A percentile compares a stretch with the other conserved stretches of the same genome.
Evolutionary conservation across 2,329 filamentous ascomycete genomes (phyloP).

Genomic region (Podosphaera fusca): DNA sequence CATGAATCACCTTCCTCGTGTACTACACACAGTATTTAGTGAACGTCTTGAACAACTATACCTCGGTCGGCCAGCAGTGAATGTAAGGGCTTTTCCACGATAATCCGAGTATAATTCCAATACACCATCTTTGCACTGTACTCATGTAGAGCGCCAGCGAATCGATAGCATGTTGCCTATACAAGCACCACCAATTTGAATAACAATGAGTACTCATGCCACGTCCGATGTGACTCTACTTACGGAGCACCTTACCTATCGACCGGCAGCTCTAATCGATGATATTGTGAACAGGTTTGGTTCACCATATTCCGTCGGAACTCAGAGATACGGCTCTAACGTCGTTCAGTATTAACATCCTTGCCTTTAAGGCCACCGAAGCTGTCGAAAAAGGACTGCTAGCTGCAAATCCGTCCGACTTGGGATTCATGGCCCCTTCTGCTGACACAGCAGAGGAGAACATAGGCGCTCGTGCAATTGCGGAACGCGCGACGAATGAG

Average conservation of each 20-base stretch:
- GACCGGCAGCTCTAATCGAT: slow-evolving; percentile 84
- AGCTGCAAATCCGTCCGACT: slow-evolving; percentile 43
- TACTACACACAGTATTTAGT: too few relatives aligned
- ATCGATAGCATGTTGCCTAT: too few relatives aligned
- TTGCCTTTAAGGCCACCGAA: slow-evolving; percentile 73
- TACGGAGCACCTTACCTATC: slow-evolving; percentile 90
- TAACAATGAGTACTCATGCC: too few relatives aligned
- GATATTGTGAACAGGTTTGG: slow-evolving; percentile 69
- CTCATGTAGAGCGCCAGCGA: too few relatives aligned
- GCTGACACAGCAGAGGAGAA: slow-evolving; percentile 19
- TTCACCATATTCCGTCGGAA: background rate
- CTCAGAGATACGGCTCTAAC: background rate
- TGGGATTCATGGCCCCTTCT: slow-evolving; percentile 50
- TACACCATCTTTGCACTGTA: too few relatives aligned
- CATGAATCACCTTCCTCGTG: too few relatives aligned
- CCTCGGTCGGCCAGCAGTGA: too few relatives aligned
- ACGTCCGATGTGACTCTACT: too few relatives aligned
- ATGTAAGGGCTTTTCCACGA: too few relatives aligned
- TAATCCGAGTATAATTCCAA: too few relatives aligned
- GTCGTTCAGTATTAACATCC: slow-evolving; percentile 47
- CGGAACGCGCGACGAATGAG: slow-evolving; percentile 35
- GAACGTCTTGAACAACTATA: too few relatives aligned
- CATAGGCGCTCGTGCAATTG: slow-evolving; percentile 18
- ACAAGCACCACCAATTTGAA: too few relatives aligned
- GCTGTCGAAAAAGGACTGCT: slow-evolving; percentile 68